Conservation (phyloP, 352 stramenopile genomes). For the Phytophthora melonis region DNA sequence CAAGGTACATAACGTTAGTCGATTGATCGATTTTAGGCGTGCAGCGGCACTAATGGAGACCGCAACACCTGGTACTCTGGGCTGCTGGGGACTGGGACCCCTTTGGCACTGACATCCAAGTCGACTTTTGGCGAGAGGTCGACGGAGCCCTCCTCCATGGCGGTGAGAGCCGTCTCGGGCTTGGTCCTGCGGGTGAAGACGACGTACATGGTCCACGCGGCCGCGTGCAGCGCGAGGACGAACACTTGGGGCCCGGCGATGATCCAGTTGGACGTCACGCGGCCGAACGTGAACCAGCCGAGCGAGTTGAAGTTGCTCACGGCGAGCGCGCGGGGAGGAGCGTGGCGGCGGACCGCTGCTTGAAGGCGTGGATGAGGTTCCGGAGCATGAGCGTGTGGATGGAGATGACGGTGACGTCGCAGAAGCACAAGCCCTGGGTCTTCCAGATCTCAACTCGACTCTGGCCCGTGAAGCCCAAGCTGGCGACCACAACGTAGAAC, state of each 20-base stretch:
- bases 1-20: background rate
- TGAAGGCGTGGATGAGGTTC: constrained; percentile 45
- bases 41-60: constrained; percentile 28
- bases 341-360: constrained; percentile 44
- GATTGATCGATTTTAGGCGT: constrained; percentile 16
- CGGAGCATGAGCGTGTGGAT: constrained; percentile 57
- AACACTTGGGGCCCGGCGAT: constrained; percentile 58
- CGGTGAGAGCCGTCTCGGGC: background rate
- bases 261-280: constrained; percentile 60
- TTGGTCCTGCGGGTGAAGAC: constrained; percentile 31
- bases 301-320: constrained; percentile 60
- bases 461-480: constrained; percentile 36
- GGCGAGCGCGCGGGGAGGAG: constrained; percentile 51
- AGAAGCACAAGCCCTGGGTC: constrained; percentile 47
- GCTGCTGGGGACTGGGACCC: constrained; percentile 10
- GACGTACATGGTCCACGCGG: constrained; percentile 45
- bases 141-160: constrained; percentile 25
- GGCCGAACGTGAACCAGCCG: constrained; percentile 61
- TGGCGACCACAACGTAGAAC: constrained; percentile 40
- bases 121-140: constrained; percentile 29
- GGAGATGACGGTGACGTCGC: constrained; percentile 38
- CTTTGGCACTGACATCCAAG: constrained; percentile 17
- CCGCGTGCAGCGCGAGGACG: constrained; percentile 45
- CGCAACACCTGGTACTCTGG: constrained; percentile 28
- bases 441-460: constrained; percentile 35